Conservation (phyloP, 345 rosid species). For the Sonneratia caseolaris region DNA sequence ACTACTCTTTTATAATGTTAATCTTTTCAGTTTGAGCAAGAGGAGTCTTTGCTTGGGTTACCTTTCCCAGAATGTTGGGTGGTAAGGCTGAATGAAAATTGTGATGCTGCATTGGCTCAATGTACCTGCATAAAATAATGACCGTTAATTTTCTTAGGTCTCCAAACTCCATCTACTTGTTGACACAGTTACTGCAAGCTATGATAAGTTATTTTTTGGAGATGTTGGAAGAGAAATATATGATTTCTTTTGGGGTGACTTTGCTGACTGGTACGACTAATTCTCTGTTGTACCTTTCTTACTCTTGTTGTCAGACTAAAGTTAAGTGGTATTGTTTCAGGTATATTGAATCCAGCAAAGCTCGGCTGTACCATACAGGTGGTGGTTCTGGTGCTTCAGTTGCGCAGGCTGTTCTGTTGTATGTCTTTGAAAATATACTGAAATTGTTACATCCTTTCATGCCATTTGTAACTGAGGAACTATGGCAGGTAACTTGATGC, state of each 20-base stretch:
- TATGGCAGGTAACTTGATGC: conserved; percentile 69
- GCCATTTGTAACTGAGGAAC: conserved; percentile 93
- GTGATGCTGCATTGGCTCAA: background rate
- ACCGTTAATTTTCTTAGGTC: conserved; percentile 35
- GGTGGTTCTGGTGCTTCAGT: conserved; percentile 33
- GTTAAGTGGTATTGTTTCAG: conserved; percentile 23
- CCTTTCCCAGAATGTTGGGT: conserved; percentile 93
- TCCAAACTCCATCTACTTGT: conserved; percentile 86
- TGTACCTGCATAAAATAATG: background rate
- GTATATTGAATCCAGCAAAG: conserved; percentile 97
- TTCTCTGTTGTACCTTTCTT: background rate
- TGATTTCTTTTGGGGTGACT: conserved; percentile 96
- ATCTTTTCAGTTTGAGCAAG: conserved; percentile 55
- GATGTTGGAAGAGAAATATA: conserved; percentile 90
- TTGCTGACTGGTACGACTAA: conserved; percentile 72
- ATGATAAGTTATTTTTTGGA: conserved; percentile 81
- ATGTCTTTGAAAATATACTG: conserved; percentile 75
- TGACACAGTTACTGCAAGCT: conserved; percentile 70
- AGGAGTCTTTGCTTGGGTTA: conserved; percentile 45
- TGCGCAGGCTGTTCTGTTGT: conserved; percentile 78
- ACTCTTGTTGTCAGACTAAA: conserved; percentile 6
- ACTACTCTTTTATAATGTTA: background rate
- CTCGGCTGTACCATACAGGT: conserved; percentile 62
- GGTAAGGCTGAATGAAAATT: conserved; percentile 37
- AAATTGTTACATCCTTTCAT: conserved; percentile 92